A percentile compares a stretch with the other conserved stretches of the same genome.
phyloP scores from a whole-genome alignment of 768 basidiomycete genomes.

The Tulasnella sp. region DNA sequence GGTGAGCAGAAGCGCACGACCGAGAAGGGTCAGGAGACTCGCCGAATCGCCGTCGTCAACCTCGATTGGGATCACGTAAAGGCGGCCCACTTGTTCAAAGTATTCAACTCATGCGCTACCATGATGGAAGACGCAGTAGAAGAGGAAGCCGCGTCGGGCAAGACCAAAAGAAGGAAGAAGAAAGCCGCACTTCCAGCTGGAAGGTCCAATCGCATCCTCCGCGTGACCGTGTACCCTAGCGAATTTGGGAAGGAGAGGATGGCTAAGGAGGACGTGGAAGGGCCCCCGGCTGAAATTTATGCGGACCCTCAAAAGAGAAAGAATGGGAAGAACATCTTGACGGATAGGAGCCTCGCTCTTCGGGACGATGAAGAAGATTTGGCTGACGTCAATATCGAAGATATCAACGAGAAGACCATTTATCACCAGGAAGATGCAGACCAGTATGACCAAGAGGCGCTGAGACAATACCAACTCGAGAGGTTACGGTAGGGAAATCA shows the following conservation, averaged over 20 bases:
- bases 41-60: conserved; percentile 86
- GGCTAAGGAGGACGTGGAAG: conserved; percentile 84
- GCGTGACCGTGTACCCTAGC: conserved; percentile 87
- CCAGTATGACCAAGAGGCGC: conserved; percentile 84
- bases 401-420: conserved; percentile 66
- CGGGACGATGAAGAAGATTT: conserved; percentile 44
- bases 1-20: conserved; percentile 43
- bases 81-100: conserved; percentile 86
- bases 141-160: conserved; percentile 42
- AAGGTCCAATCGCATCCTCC: conserved; percentile 53
- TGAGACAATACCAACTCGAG: conserved; percentile 91
- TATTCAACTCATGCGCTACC: conserved; percentile 85
- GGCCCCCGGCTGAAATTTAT: conserved; percentile 86
- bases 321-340: conserved; percentile 26
- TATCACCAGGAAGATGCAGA: conserved; percentile 67
- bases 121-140: conserved; percentile 51
- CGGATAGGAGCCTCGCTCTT: background rate
- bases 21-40: conserved; percentile 51
- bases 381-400: conserved; percentile 59
- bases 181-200: conserved; percentile 51
- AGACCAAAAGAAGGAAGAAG: conserved; percentile 39
- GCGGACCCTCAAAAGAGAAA: conserved; percentile 50
- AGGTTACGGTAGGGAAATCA: conserved; percentile 65
- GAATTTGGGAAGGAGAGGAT: conserved; percentile 89
- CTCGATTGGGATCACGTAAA: conserved; percentile 98